Base-by-base conservation (phyloP, 2,329 filamentous ascomycete species). In the Ascochyta rabiei region DNA sequence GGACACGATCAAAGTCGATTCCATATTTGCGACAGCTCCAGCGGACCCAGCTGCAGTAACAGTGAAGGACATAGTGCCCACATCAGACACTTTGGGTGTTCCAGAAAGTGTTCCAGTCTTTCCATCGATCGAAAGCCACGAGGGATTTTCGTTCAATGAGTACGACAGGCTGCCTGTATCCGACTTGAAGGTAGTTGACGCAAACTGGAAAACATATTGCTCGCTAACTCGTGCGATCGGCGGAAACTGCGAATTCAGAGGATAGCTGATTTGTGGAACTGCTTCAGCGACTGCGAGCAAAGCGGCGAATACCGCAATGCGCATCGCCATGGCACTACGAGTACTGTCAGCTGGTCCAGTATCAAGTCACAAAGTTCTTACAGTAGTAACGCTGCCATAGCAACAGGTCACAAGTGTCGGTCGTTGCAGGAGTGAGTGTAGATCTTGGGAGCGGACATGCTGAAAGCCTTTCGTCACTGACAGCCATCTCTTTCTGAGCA, bases 231-330 rank as follows among this genome's bases (percentile, higher is more conserved):
- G 84, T 18, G 90, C 91, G 48, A 93, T 88, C 3, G 89, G 88
- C 28, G 91, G 91, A 1, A 96, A 82, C 73, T 96, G 92, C 2
- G 90, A 87, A 75, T 95, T 96, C 73, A 96, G 81, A 0, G 91
- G 91, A 64, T 93, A 93, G 41, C 79, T 79, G 47, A 77, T 67
- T 39, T 73, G 71, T 16, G 76, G 75, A 21, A 57, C 61, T 51
- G 73, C 72, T n/a, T 56, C 48, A 34, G 52, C 61, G 18, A 55
- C 52, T 15, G 54, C 49, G 43, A 55, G 45, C 30, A 70, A 54
- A 19, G 68, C 31, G 30, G 62, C 45, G 21, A 68, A 16, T 7
- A 55, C 57, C 21, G 58, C 49, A 41, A 63, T 28, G 44, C 56
- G 56, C 64, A 63, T 61, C 57, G 48, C 48, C 53, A 60, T 61